phyloP scores from a whole-genome alignment of 2,329 filamentous ascomycete genomes.

The Fusarium succisae region DNA sequence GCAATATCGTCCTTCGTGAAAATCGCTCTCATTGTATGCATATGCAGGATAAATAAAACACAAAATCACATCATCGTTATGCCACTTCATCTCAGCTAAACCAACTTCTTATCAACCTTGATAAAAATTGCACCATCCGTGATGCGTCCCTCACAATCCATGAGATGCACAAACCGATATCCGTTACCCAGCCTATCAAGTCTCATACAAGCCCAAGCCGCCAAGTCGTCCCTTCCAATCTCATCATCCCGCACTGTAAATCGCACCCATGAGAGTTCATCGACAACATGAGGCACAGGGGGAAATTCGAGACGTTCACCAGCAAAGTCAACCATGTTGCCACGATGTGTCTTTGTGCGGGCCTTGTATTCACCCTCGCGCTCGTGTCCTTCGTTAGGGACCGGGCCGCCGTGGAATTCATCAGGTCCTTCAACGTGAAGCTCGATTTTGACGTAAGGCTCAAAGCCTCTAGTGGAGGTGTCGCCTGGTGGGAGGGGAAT shows the following conservation, averaged over 20 bases:
- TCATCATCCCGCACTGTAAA: constrained; percentile 92
- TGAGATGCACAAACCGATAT: constrained; percentile 79
- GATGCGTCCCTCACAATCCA: constrained; percentile 72
- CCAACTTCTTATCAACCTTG: constrained; percentile 71
- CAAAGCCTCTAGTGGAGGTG: constrained; percentile 65
- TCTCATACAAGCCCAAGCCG: constrained; percentile 89
- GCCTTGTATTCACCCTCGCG: constrained; percentile 63
- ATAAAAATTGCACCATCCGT: constrained; percentile 78
- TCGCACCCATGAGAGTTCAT: constrained; percentile 77
- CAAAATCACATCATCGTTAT: background rate
- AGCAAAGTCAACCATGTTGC: constrained; percentile 70
- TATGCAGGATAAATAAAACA: background rate
- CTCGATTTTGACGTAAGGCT: constrained; percentile 85
- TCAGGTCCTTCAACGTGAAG: constrained; percentile 79
- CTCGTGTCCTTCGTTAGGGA: constrained; percentile 53
- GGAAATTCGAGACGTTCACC: constrained; percentile 68
- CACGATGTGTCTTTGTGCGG: constrained; percentile 66
- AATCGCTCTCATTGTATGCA: background rate
- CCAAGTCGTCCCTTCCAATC: constrained; percentile 78
- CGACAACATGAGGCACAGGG: constrained; percentile 64
- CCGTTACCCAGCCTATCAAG: constrained; percentile 82
- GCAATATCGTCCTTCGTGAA: background rate
- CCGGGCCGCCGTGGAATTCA: constrained; percentile 50
- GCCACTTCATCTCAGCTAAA: constrained; percentile 16
- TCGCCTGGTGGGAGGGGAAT: constrained; percentile 71